These are phyloP conservation scores for Rhododendron mucronatum DNA, from an alignment of 148 eudicot species.

Conservation along the genomic window DNA sequence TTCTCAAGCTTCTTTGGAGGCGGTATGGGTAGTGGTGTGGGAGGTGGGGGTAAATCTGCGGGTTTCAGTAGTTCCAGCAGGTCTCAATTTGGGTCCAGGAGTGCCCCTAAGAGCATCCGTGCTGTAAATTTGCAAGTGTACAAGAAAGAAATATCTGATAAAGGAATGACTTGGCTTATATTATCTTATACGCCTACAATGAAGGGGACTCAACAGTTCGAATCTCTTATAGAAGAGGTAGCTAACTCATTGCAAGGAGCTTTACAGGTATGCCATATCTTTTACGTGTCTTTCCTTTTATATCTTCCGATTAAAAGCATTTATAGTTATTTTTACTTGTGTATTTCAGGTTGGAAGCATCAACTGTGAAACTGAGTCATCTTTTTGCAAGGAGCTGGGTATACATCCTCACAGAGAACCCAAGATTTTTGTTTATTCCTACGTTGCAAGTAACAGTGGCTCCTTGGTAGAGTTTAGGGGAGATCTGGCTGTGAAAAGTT, in stretches of 20 bases:
- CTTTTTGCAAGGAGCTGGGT: constrained; percentile 65
- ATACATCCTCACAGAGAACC: constrained; percentile 56
- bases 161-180: constrained; percentile 79
- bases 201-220: constrained; percentile 40
- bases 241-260: constrained; percentile 62
- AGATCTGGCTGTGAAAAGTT: constrained; percentile 45
- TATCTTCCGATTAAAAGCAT: neutral
- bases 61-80: constrained; percentile 52
- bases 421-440: constrained; percentile 62
- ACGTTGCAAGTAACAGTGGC: constrained; percentile 48
- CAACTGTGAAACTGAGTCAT: constrained; percentile 61
- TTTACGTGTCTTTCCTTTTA: neutral
- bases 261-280: constrained; percentile 44
- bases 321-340: neutral
- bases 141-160: constrained; percentile 66
- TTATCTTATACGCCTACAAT: constrained; percentile 46
- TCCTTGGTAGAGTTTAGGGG: constrained; percentile 79
- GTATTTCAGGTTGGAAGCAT: constrained; percentile 67
- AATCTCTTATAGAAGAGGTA: constrained; percentile 56
- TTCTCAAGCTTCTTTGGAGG: constrained; percentile 74
- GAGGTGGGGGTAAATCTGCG: constrained; percentile 57
- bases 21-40: constrained; percentile 36
- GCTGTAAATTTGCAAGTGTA: constrained; percentile 48
- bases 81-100: constrained; percentile 38
- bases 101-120: constrained; percentile 37